phyloP scores from a whole-genome alignment of 495 filamentous ascomycete genomes.

The Lineolata rhizophorae region DNA sequence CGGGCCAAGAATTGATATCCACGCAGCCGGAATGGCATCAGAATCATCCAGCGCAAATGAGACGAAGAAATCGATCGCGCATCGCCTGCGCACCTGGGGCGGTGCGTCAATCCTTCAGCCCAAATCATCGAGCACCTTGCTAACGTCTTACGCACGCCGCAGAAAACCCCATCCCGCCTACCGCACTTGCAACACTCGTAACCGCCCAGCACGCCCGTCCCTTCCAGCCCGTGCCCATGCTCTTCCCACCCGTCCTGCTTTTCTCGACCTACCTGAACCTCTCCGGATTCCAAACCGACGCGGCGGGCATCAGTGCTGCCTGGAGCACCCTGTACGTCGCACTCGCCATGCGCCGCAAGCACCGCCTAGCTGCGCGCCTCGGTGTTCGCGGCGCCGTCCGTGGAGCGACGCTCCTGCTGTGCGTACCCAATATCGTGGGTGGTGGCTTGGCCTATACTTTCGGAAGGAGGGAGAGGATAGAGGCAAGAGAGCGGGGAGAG shows the following conservation, averaged over 20 bases:
- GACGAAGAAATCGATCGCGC: too few relatives aligned
- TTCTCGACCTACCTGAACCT: conserved; percentile 74
- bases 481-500: too few relatives aligned
- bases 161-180: conserved; percentile 67
- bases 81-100: too few relatives aligned
- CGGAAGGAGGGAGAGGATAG: conserved; percentile 19
- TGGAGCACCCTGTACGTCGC: conserved; percentile 75
- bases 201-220: conserved; percentile 57
- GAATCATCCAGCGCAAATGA: too few relatives aligned
- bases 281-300: conserved; percentile 54
- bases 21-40: too few relatives aligned
- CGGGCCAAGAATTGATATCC: too few relatives aligned
- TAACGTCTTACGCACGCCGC: too few relatives aligned
- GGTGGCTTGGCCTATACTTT: conserved; percentile 49
- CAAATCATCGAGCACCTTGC: too few relatives aligned
- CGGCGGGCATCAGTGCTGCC: conserved; percentile 63
- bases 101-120: too few relatives aligned
- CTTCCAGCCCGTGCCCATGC: conserved; percentile 49
- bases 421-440: conserved; percentile 42
- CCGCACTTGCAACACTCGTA: conserved; percentile 57
- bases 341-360: conserved; percentile 39
- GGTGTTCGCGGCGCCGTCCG: conserved; percentile 46
- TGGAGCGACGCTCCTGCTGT: conserved; percentile 48
- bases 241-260: conserved; percentile 67
- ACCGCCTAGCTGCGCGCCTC: conserved; percentile 33